Conservation (phyloP, 805 yeast species). For the Wickerhamomyces ciferrii region DNA sequence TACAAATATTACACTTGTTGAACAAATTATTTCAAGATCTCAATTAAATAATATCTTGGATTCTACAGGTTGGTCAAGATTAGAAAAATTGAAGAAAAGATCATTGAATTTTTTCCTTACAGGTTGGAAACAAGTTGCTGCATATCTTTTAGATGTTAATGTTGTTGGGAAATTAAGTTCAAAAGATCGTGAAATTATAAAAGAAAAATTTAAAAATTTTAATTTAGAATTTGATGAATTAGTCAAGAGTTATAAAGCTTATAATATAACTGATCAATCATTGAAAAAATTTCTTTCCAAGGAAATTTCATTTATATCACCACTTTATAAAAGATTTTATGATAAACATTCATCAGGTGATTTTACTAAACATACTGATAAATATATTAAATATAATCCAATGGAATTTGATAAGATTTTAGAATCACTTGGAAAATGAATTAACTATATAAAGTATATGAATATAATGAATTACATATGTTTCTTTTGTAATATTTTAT, state of each 20-base stretch:
- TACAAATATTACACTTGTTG: constrained; percentile 69
- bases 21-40: constrained; percentile 61
- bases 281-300: constrained; percentile 58
- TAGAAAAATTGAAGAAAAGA: constrained; percentile 66
- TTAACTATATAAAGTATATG: neutral
- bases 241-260: constrained; percentile 57
- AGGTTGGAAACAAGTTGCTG: constrained; percentile 78
- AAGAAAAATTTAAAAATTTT: constrained; percentile 79
- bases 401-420: constrained; percentile 35
- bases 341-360: constrained; percentile 70
- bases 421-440: constrained; percentile 23
- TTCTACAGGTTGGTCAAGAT: constrained; percentile 51
- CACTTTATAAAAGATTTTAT: constrained; percentile 80
- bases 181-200: constrained; percentile 77
- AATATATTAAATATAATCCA: constrained; percentile 64
- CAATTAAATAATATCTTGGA: constrained; percentile 53
- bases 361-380: constrained; percentile 63
- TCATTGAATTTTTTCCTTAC: constrained; percentile 66
- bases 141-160: constrained; percentile 75
- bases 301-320: constrained; percentile 73
- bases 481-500: too few relatives aligned
- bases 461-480: neutral
- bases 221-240: constrained; percentile 81
- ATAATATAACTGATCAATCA: constrained; percentile 59
- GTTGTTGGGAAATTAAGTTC: constrained; percentile 51